Evolutionary conservation across 2,329 filamentous ascomycete genomes (phyloP).

Genomic region (Neofusicoccum parvum): DNA sequence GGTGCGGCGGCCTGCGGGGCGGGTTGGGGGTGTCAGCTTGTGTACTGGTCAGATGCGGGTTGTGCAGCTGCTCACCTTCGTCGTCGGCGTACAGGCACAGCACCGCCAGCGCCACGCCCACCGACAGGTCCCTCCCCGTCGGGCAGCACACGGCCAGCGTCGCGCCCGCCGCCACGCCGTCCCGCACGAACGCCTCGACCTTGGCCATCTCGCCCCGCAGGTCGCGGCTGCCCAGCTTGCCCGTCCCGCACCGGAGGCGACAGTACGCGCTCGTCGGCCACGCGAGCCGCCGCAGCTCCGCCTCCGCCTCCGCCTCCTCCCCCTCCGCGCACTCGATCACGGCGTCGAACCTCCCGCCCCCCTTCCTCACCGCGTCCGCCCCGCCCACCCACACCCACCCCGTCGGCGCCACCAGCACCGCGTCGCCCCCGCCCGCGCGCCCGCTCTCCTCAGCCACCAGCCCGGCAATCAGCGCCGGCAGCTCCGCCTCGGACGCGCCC

Average conservation of each 20-base stretch:
- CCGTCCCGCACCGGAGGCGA: slow-evolving; percentile 66
- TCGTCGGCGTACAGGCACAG: slow-evolving; percentile 73
- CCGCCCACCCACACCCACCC: slow-evolving; percentile 42
- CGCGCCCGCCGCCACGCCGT: not conserved
- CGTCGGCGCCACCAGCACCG: slow-evolving; percentile 47
- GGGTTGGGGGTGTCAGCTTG: not conserved
- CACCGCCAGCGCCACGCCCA: slow-evolving; percentile 75
- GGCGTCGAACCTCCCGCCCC: slow-evolving; percentile 34
- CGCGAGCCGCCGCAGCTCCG: slow-evolving; percentile 35
- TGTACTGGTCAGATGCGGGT: no score
- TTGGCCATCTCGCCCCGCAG: slow-evolving; percentile 69
- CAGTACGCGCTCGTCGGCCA: slow-evolving; percentile 41
- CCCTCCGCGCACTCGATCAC: slow-evolving; percentile 48
- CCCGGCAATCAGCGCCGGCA: slow-evolving; percentile 54
- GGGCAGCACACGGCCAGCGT: slow-evolving; percentile 67
- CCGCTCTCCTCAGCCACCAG: slow-evolving; percentile 38
- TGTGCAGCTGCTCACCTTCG: slow-evolving; percentile 47
- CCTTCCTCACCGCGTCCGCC: slow-evolving; percentile 29
- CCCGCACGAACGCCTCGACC: slow-evolving; percentile 30
- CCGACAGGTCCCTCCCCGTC: slow-evolving; percentile 76
- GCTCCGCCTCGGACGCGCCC: slow-evolving; percentile 64
- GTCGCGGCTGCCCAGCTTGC: slow-evolving; percentile 80
- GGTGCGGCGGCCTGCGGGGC: not conserved
- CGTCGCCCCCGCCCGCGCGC: slow-evolving; percentile 54
- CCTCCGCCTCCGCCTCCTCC: slow-evolving; percentile 24